Percentiles rank a stretch among this genome's conserved stretches.
phyloP scores from a whole-genome alignment of 768 basidiomycete species.

The Nidularia sp. region DNA sequence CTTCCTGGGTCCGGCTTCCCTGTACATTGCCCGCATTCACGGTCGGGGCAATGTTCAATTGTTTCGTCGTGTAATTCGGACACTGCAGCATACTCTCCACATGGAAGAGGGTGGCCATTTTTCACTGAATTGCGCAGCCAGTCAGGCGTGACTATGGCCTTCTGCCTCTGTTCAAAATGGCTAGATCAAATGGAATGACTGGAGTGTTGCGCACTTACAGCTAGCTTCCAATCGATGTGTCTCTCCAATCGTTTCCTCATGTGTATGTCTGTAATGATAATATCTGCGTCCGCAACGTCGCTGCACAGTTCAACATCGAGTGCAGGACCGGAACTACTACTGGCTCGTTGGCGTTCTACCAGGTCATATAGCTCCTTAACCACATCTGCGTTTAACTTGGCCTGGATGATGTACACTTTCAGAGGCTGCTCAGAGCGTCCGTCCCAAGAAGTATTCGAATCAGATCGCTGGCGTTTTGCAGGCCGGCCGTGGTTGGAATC shows the following conservation, averaged over 20 bases:
- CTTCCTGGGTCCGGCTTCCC: not conserved
- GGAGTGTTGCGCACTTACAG: constrained; percentile 39
- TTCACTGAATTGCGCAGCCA: constrained; percentile 64
- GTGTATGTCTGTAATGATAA: constrained; percentile 60
- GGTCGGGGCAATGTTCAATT: constrained; percentile 37
- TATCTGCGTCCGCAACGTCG: constrained; percentile 47
- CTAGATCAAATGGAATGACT: constrained; percentile 2
- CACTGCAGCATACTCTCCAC: constrained; percentile 53
- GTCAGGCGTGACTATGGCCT: constrained; percentile 63
- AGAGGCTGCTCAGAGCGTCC: constrained; percentile 8
- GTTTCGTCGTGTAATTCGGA: constrained; percentile 45
- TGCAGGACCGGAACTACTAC: constrained; percentile 1
- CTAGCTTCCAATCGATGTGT: constrained; percentile 60
- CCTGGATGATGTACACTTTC: constrained; percentile 31
- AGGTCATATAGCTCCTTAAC: constrained; percentile 30
- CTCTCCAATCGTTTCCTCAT: constrained; percentile 70
- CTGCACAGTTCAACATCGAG: constrained; percentile 28
- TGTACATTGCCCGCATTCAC: constrained; percentile 6
- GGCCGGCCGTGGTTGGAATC: not conserved
- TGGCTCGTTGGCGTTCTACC: constrained; percentile 20
- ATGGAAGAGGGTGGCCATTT: constrained; percentile 41
- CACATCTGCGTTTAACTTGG: constrained; percentile 26
- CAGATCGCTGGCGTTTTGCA: constrained; percentile 4
- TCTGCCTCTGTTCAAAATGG: constrained; percentile 43
- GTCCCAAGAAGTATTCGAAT: constrained; percentile 3